Evolutionary conservation across 73 alveolate genomes (phyloP), one percentile per base, ranked within the genome.

Genomic region (Tetrahymena borealis): DNA sequence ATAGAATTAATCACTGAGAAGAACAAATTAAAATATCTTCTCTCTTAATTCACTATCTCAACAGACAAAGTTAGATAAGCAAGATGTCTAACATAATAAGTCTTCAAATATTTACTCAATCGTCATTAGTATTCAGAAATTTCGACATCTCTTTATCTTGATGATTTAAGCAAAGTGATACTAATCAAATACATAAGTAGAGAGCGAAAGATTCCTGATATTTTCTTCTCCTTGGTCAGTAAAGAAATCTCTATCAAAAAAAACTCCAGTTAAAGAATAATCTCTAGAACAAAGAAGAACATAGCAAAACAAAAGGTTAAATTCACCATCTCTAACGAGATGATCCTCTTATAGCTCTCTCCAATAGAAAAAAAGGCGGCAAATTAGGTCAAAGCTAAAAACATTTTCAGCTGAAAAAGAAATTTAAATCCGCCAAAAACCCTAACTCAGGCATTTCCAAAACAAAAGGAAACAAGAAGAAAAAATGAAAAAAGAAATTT

Each of bases 351-450:
- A 32, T 60, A 60, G 85, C 85, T 60, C 85, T 60, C 85, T 60
- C 85, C 85, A 60, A 60, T 60, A 60, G 85, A 60, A 60, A 60
- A 60, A 60, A 60, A 60, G 85, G 85, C 85, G 85, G 85, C 85
- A 60, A 60, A 60, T 60, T 60, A 60, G 85, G 38, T 16, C n/a
- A 60, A 42, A 60, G 28, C 28, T 60, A n/a, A 60, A 60, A 60
- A 60, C 38, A 60, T 60, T 60, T 60, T 60, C 85, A 60, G 85
- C 85, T 60, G 85, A 60, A 60, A 60, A 60, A 60, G 28, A 60
- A 60, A 32, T 60, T 60, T 60, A 60, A 60, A 60, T 60, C 85
- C 85, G 85, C 85, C 85, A 60, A 60, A 60, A 60, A 60, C 28
- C 85, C 85, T 60, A 60, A 60, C 85, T 60, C 35, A 60, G 85